Evolutionary conservation across 257 asterid species (phyloP).

Genomic region (Nemophila menziesii): DNA sequence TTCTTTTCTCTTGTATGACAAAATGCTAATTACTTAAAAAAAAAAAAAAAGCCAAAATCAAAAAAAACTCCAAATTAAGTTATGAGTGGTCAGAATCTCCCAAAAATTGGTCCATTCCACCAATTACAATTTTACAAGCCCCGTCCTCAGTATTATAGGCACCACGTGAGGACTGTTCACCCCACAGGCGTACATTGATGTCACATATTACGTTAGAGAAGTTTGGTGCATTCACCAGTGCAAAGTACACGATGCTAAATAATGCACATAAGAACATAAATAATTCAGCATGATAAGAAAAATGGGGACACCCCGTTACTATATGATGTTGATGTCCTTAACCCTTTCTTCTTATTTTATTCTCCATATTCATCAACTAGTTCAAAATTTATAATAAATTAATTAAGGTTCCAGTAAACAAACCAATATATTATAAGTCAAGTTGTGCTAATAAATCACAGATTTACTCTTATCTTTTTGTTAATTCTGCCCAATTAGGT

Average conservation of each 20-base stretch:
- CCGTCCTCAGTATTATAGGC: too few species aligned
- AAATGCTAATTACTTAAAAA: too few species aligned
- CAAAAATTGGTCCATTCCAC: too few species aligned
- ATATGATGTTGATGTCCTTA: not conserved
- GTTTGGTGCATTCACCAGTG: too few species aligned
- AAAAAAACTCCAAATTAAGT: too few species aligned
- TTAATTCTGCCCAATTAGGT: not conserved
- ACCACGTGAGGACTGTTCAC: too few species aligned
- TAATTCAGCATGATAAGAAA: conserved; percentile 3
- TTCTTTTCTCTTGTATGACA: too few species aligned
- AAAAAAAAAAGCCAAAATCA: too few species aligned
- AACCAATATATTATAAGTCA: not conserved
- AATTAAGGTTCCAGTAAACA: not conserved
- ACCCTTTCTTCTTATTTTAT: conserved; percentile 1
- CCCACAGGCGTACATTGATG: too few species aligned
- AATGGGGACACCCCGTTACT: not conserved
- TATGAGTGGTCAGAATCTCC: too few species aligned
- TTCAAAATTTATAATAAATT: not conserved
- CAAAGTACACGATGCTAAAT: not conserved
- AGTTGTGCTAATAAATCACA: not conserved
- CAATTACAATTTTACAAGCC: too few species aligned
- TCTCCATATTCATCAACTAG: not conserved
- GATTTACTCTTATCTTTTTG: not conserved
- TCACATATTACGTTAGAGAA: too few species aligned
- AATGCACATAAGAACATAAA: not conserved